Evolutionary conservation across 768 basidiomycete species (phyloP).

Genomic region (Mycena chlorophos): DNA sequence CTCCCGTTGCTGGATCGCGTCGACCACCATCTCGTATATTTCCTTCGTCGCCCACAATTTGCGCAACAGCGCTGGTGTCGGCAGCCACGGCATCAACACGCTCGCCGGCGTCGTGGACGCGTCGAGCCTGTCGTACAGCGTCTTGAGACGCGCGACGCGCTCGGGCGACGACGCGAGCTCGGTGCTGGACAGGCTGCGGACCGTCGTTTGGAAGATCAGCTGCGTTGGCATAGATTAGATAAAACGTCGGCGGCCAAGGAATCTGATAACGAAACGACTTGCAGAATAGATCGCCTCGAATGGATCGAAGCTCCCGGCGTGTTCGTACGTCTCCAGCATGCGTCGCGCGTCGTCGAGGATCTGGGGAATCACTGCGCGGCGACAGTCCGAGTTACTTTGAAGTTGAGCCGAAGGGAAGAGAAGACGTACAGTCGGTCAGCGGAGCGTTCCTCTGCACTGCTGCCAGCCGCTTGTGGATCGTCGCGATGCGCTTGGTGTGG

Average conservation of each 20-base stretch:
- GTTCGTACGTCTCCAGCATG: slow-evolving; percentile 65
- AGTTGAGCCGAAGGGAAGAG: slow-evolving; percentile 14
- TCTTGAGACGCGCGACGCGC: slow-evolving; percentile 60
- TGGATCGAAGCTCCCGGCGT: slow-evolving; percentile 65
- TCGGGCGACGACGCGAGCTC: slow-evolving; percentile 70
- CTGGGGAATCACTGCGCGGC: slow-evolving; percentile 55
- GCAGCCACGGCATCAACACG: slow-evolving; percentile 76
- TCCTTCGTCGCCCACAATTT: slow-evolving; percentile 74
- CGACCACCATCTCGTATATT: slow-evolving; percentile 68
- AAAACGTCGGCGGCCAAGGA: slow-evolving; percentile 7
- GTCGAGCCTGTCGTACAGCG: slow-evolving; percentile 69
- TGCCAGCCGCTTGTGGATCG: slow-evolving; percentile 72
- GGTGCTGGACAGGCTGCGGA: slow-evolving; percentile 63
- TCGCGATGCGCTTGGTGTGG: slow-evolving; percentile 56
- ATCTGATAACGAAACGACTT: slow-evolving; percentile 29
- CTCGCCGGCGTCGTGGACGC: slow-evolving; percentile 70
- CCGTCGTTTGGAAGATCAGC: slow-evolving; percentile 74
- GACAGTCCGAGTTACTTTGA: slow-evolving; percentile 4
- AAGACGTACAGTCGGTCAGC: slow-evolving; percentile 56
- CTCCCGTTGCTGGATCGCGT: slow-evolving; percentile 57
- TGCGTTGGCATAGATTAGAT: slow-evolving; percentile 26
- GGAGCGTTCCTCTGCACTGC: slow-evolving; percentile 62
- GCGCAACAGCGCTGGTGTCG: slow-evolving; percentile 67
- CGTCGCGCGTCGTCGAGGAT: slow-evolving; percentile 65
- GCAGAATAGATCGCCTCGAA: slow-evolving; percentile 73